These are phyloP conservation scores for Elaphomyces granulatus DNA, from an alignment of 495 filamentous ascomycete genomes.

Conservation along the genomic window DNA sequence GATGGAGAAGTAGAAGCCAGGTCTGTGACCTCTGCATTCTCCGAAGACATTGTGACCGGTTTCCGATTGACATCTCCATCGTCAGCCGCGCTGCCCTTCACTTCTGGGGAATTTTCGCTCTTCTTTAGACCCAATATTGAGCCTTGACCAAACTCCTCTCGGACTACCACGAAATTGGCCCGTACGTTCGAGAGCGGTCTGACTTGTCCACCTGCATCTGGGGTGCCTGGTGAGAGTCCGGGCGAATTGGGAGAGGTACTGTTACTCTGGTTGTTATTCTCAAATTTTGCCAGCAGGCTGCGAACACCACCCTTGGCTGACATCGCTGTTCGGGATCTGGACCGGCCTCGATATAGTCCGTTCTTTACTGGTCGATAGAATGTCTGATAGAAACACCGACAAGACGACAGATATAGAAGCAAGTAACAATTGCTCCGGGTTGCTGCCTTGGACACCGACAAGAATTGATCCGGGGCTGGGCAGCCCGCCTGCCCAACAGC, in stretches of 20 bases:
- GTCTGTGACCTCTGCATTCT: not conserved
- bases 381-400: too few species aligned
- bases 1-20: not conserved
- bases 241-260: constrained; percentile 50
- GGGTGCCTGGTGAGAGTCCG: constrained; percentile 53
- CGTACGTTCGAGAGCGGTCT: constrained; percentile 64
- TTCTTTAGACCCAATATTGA: too few species aligned
- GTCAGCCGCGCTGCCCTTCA: constrained; percentile 17
- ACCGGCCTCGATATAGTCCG: too few species aligned
- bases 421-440: too few species aligned
- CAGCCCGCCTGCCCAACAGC: too few species aligned
- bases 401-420: too few species aligned
- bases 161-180: constrained; percentile 71
- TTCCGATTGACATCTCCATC: constrained; percentile 2
- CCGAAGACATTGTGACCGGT: not conserved
- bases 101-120: not conserved
- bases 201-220: constrained; percentile 29
- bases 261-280: constrained; percentile 46
- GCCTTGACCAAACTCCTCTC: constrained; percentile 41
- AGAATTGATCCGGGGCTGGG: too few species aligned
- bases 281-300: constrained; percentile 81
- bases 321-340: too few species aligned
- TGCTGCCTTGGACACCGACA: too few species aligned
- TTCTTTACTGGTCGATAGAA: too few species aligned
- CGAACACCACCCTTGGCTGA: constrained; percentile 43